Evolutionary conservation across 2,329 filamentous ascomycete species (phyloP).

Genomic region (Ceratocystiopsis brevicomis): DNA sequence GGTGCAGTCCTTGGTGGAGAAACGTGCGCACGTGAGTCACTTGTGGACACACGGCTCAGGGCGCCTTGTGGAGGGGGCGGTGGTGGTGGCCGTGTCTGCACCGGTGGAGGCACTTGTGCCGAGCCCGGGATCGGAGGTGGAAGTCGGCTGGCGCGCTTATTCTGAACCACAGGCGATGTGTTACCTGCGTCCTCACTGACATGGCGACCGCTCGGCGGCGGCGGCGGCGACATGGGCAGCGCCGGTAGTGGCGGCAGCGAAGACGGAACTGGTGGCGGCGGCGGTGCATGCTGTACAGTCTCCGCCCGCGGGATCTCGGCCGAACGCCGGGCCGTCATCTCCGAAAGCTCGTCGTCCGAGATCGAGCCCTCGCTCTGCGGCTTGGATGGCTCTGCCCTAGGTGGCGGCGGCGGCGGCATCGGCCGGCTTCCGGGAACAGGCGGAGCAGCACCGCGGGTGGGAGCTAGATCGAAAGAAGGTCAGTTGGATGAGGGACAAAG

Average conservation of each 20-base stretch:
- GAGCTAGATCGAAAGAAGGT: slow-evolving; percentile 5
- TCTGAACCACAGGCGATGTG: slow-evolving; percentile 18
- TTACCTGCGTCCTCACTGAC: slow-evolving; percentile 10
- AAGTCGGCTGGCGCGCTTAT: slow-evolving; percentile 35
- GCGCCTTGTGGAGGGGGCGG: slow-evolving; percentile 43
- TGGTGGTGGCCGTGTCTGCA: slow-evolving; percentile 43
- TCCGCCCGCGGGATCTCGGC: slow-evolving; percentile 21
- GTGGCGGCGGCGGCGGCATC: slow-evolving; percentile 41
- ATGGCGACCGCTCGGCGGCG: slow-evolving; percentile 18
- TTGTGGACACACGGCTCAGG: slow-evolving; percentile 38
- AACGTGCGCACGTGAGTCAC: slow-evolving; percentile 25
- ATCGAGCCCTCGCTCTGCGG: slow-evolving; percentile 64
- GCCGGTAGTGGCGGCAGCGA: slow-evolving; percentile 22
- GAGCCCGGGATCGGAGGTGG: slow-evolving; percentile 42
- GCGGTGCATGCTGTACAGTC: slow-evolving; percentile 19
- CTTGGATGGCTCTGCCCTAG: slow-evolving; percentile 21
- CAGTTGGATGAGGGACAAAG: no score
- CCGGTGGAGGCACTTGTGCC: slow-evolving; percentile 25
- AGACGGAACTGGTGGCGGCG: slow-evolving; percentile 27
- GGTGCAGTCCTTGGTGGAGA: slow-evolving; percentile 8
- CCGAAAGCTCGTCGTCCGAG: slow-evolving; percentile 72
- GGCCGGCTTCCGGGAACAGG: slow-evolving; percentile 32
- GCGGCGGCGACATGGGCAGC: slow-evolving; percentile 18
- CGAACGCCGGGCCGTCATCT: slow-evolving; percentile 25
- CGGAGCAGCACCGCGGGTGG: slow-evolving; percentile 16